Conservation (phyloP, 768 basidiomycete species). For the Saitozyma sp. region DNA sequence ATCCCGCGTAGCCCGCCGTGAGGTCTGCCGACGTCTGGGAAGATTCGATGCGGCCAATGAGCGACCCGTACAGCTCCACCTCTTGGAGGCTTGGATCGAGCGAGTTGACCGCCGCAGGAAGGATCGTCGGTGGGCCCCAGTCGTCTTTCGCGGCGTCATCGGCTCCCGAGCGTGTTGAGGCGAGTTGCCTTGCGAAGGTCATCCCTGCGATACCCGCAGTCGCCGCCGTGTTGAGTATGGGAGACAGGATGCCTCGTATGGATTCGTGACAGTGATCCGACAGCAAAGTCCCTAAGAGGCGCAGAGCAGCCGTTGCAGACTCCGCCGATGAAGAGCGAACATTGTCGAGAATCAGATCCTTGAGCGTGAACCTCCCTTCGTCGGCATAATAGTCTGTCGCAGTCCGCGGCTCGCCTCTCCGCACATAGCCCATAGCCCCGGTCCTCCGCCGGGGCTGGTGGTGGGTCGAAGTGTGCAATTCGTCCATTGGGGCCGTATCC, state of each 20-base stretch:
- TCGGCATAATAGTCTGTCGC: slow-evolving; percentile 75
- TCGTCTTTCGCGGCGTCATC: slow-evolving; percentile 40
- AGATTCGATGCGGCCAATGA: slow-evolving; percentile 42
- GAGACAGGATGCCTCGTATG: slow-evolving; percentile 68
- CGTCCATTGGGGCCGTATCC: slow-evolving; percentile 16
- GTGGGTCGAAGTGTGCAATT: background rate
- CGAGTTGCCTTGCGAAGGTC: no score
- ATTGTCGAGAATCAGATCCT: slow-evolving; percentile 81
- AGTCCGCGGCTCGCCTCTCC: slow-evolving; percentile 60
- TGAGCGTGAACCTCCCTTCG: slow-evolving; percentile 83
- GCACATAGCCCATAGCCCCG: slow-evolving; percentile 81
- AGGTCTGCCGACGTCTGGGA: slow-evolving; percentile 19
- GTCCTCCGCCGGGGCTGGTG: slow-evolving; percentile 52
- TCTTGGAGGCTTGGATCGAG: slow-evolving; percentile 32
- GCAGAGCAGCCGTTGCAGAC: slow-evolving; percentile 70
- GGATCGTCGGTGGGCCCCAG: slow-evolving; percentile 51
- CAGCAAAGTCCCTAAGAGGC: slow-evolving; percentile 75
- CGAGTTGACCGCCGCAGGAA: slow-evolving; percentile 51
- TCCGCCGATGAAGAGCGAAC: slow-evolving; percentile 67
- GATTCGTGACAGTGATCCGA: slow-evolving; percentile 65
- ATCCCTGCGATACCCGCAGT: no score
- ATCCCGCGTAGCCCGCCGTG: slow-evolving; percentile 53
- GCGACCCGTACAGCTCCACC: slow-evolving; percentile 44
- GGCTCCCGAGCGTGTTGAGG: slow-evolving; percentile 39
- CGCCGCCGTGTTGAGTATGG: slow-evolving; percentile 57